phyloP scores from a whole-genome alignment of 2,329 filamentous ascomycete species.

The Sarocladium brachiariae region DNA sequence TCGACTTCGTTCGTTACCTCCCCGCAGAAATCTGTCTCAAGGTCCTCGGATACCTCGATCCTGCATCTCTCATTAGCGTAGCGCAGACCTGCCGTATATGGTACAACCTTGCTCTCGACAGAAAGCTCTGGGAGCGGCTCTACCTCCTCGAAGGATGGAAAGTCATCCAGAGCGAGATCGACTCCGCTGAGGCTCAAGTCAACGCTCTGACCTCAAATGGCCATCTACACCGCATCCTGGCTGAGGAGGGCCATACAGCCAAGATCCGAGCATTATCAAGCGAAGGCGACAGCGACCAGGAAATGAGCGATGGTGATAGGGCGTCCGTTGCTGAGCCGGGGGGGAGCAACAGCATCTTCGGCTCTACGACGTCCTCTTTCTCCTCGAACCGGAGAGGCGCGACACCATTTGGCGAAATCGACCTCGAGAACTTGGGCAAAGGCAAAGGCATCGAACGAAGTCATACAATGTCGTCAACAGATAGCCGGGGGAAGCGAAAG shows the following conservation, averaged over 20 bases:
- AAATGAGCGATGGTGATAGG: conserved; percentile 37
- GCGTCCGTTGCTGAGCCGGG: conserved; percentile 17
- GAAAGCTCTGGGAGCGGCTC: conserved; percentile 76
- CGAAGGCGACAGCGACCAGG: conserved; percentile 40
- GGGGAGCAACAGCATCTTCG: conserved; percentile 25
- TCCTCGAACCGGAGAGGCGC: conserved; percentile 20
- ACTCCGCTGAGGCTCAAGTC: conserved; percentile 55
- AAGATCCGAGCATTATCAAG: conserved; percentile 50
- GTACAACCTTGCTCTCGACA: conserved; percentile 74
- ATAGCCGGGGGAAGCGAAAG: conserved; percentile 29
- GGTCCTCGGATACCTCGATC: conserved; percentile 80
- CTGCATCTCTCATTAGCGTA: conserved; percentile 70
- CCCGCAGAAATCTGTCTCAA: conserved; percentile 88
- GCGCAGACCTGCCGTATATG: conserved; percentile 75
- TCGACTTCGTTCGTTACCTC: conserved; percentile 81
- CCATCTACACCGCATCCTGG: conserved; percentile 36
- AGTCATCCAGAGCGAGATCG: conserved; percentile 58
- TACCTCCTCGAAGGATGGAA: conserved; percentile 86
- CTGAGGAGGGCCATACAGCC: conserved; percentile 43
- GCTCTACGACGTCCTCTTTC: conserved; percentile 25
- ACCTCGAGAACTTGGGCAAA: conserved; percentile 18
- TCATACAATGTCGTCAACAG: conserved; percentile 12
- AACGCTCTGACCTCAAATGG: conserved; percentile 37
- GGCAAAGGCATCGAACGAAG: conserved; percentile 24
- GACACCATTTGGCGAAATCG: conserved; percentile 22